These are phyloP conservation scores for Massospora cicadina DNA, from an alignment of 371 early-diverging fungal genomes.

Conservation along the genomic window DNA sequence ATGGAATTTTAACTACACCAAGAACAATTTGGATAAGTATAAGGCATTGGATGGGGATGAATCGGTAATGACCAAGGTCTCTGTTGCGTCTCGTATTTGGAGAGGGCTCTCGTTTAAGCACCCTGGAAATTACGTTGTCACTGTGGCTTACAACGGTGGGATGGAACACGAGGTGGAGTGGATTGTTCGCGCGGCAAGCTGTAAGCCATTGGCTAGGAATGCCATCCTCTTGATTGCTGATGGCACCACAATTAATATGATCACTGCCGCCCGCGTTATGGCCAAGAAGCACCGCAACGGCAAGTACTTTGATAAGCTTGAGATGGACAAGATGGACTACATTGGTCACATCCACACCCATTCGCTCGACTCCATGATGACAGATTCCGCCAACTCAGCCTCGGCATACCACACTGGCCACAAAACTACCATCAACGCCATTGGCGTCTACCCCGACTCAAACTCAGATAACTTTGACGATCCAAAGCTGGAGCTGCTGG, in stretches of 20 bases:
- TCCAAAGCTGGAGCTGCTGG: constrained; percentile 40
- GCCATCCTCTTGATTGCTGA: constrained; percentile 52
- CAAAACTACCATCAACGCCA: constrained; percentile 35
- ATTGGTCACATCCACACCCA: background rate
- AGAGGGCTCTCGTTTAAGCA: constrained; percentile 29
- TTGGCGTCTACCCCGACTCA: constrained; percentile 46
- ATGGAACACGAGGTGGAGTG: constrained; percentile 23
- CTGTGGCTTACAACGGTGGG: constrained; percentile 20
- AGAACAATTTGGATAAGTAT: background rate
- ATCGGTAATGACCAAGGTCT: constrained; percentile 21
- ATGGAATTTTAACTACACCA: background rate
- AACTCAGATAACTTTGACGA: constrained; percentile 32
- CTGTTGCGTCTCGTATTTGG: constrained; percentile 35
- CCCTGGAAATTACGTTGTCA: constrained; percentile 33
- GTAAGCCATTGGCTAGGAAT: constrained; percentile 46
- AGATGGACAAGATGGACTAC: constrained; percentile 36
- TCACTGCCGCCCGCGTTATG: constrained; percentile 35
- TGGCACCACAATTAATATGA: constrained; percentile 42
- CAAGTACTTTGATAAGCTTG: constrained; percentile 31
- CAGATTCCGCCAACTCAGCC: constrained; percentile 63
- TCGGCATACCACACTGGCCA: constrained; percentile 49
- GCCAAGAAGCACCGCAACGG: constrained; percentile 31
- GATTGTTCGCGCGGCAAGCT: constrained; percentile 26
- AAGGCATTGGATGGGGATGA: background rate
- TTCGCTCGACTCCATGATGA: constrained; percentile 15